Conservation (phyloP, 805 yeast species). For the Metschnikowia proteae region DNA sequence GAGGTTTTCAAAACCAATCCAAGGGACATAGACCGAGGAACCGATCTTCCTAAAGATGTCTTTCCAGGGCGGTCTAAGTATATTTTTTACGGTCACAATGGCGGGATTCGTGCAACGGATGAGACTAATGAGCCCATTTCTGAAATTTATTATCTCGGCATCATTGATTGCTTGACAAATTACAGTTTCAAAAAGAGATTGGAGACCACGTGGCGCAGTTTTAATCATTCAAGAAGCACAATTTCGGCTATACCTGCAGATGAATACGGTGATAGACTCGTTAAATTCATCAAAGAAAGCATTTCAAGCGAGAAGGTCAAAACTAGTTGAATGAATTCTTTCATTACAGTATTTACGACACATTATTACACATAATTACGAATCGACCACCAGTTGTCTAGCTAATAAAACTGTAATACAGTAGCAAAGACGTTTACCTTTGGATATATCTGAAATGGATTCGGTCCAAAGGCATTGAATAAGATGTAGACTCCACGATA, state of each 20-base stretch:
- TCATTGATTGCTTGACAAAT: constrained; percentile 88
- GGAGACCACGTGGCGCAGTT: constrained; percentile 81
- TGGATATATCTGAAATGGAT: no score
- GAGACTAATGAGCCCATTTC: constrained; percentile 55
- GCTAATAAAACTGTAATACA: neutral
- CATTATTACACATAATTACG: neutral
- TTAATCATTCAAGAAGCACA: constrained; percentile 62
- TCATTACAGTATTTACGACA: neutral
- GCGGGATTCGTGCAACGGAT: constrained; percentile 77
- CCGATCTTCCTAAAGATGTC: constrained; percentile 43
- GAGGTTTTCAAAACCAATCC: constrained; percentile 47
- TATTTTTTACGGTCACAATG: constrained; percentile 72
- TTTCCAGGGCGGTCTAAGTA: constrained; percentile 48
- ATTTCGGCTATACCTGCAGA: constrained; percentile 87
- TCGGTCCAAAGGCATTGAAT: no score
- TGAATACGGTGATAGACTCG: constrained; percentile 87
- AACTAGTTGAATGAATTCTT: neutral
- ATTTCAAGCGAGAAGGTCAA: constrained; percentile 13
- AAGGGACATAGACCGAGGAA: constrained; percentile 35
- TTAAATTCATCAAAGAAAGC: constrained; percentile 55
- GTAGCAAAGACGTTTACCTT: neutral
- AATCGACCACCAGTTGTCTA: neutral
- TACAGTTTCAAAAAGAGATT: constrained; percentile 69
- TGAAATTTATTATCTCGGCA: constrained; percentile 83
- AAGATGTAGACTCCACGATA: neutral